Evolutionary conservation across 2,329 filamentous ascomycete species (phyloP).

Genomic region (Beauveria sp.): DNA sequence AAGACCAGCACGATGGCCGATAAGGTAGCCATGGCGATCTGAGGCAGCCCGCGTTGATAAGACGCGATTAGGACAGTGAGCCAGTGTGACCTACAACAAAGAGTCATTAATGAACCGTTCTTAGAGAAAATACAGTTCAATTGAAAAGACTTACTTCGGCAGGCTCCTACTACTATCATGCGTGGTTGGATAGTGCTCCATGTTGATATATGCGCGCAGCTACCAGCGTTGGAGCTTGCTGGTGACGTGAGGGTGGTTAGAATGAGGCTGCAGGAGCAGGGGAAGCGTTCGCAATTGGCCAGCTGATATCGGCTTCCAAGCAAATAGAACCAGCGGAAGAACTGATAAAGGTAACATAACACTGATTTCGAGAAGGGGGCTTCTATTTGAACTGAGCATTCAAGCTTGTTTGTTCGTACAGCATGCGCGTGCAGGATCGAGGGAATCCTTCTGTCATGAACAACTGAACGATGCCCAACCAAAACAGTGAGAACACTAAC

Average conservation of each 20-base stretch:
- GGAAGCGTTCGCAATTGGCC: too few relatives aligned
- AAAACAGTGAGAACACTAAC: too few relatives aligned
- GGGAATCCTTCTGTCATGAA: too few relatives aligned
- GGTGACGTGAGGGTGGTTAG: background rate
- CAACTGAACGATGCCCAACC: too few relatives aligned
- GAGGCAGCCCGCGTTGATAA: background rate
- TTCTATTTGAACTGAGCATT: too few relatives aligned
- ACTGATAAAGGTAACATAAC: too few relatives aligned
- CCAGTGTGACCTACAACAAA: background rate
- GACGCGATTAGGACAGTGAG: background rate
- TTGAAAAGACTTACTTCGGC: background rate
- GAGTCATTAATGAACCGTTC: background rate
- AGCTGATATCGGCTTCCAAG: too few relatives aligned
- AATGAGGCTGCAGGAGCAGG: too few relatives aligned
- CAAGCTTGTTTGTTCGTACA: too few relatives aligned
- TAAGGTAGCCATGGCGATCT: background rate
- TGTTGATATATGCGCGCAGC: background rate
- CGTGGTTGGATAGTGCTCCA: background rate
- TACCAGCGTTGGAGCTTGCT: background rate
- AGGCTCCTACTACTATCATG: background rate
- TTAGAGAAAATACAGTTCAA: background rate
- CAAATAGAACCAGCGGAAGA: too few relatives aligned
- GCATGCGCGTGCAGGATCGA: too few relatives aligned
- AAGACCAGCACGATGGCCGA: background rate
- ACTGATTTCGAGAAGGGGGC: too few relatives aligned